Base-by-base conservation (phyloP, 1,284 basidiomycete genomes). In the Ceratobasidium sp. region DNA sequence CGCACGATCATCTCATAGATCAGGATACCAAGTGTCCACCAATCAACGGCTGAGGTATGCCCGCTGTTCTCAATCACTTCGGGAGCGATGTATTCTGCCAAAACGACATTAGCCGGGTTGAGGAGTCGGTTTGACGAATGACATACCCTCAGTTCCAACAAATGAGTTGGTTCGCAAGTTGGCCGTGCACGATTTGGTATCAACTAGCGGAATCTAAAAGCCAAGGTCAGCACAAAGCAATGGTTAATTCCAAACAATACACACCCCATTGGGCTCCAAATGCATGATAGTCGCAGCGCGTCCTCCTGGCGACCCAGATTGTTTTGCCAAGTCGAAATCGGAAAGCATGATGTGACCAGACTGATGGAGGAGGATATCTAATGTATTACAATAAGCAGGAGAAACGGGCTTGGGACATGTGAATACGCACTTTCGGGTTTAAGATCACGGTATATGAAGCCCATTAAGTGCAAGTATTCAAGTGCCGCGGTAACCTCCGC, bases 1-100 rank as follows among this genome's bases (percentile, higher is more conserved):
- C 94, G 86, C 85, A 96, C 95, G 83, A 99, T 98, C 98, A 99
- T 99, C 85, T 99, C 98, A 84, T 97, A 98, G 78, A 99, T 95
- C 79, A 99, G 87, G 78, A 99, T 99, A 47, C 98, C 98, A 63
- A 98, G 85, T 41, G 97, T 99, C 98, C 95, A 98, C 97, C 97
- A 99, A 83, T 99, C 98, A 66, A 99, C 98, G 8, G 98, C 96
- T 75, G 94, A 95, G 44, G 97, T 98, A 83, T 99, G 98, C 16
- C 98, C 98, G 80, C 94, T 90, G 55, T 96, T 96, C 79, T 95
- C 94, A 81, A 99, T 99, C 74, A 99, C 98, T 84, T 98, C 97
- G 75, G 97, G 97, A 50, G 97, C 96, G 80, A 98, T 98, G 86
- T 99, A 98, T 84, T 98, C 96, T 95, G 81, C 69, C 21, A 77